These are phyloP conservation scores for Botryotinia convoluta DNA, from an alignment of 2,329 filamentous ascomycete species.

Conservation along the genomic window DNA sequence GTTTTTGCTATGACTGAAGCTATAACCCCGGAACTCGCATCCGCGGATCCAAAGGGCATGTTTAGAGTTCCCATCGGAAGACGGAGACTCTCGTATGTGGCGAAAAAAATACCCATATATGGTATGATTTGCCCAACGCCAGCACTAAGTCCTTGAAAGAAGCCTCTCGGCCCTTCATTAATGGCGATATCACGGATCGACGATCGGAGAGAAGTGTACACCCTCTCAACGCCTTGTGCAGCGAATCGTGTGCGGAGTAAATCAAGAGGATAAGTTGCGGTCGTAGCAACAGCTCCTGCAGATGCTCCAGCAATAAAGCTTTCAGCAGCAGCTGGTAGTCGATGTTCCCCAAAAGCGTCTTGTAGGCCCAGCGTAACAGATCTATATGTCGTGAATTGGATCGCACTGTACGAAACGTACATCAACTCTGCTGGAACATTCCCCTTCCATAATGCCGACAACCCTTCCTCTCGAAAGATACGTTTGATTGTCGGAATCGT, in stretches of 20 bases:
- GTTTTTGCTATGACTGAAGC: slow-evolving; percentile 85
- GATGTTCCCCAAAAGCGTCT: slow-evolving; percentile 38
- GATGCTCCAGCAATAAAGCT: slow-evolving; percentile 81
- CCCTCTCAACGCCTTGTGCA: slow-evolving; percentile 77
- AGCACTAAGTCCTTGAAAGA: slow-evolving; percentile 83
- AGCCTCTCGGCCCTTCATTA: slow-evolving; percentile 74
- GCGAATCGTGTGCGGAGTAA: slow-evolving; percentile 92
- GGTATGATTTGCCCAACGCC: slow-evolving; percentile 86
- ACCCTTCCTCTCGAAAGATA: slow-evolving; percentile 77
- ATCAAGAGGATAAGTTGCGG: slow-evolving; percentile 86
- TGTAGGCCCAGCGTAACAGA: slow-evolving; percentile 64
- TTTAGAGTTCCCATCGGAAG: slow-evolving; percentile 53
- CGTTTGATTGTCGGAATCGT: slow-evolving; percentile 71
- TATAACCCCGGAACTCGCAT: slow-evolving; percentile 77
- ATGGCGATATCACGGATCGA: slow-evolving; percentile 71
- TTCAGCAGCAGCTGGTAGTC: slow-evolving; percentile 65
- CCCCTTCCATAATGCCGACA: slow-evolving; percentile 92
- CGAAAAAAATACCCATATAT: slow-evolving; percentile 97
- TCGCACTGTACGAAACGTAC: slow-evolving; percentile 85
- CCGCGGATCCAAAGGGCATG: slow-evolving; percentile 71
- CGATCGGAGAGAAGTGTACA: slow-evolving; percentile 71
- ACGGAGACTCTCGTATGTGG: slow-evolving; percentile 76
- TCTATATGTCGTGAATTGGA: slow-evolving; percentile 89
- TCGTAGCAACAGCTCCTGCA: slow-evolving; percentile 80
- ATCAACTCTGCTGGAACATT: slow-evolving; percentile 94